Conservation (phyloP, 179 eudicot species). For the Pouteria campechiana region DNA sequence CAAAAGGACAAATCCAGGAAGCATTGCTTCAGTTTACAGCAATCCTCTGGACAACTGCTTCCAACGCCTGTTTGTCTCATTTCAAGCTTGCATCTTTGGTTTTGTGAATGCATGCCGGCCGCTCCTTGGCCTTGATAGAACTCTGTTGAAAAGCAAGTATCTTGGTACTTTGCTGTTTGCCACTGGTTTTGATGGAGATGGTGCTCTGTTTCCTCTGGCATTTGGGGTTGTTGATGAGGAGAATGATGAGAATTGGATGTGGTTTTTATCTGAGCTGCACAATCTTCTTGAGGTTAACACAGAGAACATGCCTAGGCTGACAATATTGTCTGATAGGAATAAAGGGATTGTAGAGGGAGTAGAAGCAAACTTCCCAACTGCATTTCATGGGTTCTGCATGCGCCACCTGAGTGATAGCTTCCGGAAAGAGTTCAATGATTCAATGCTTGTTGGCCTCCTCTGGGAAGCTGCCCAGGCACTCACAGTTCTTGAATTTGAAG, state of each 20-base stretch:
- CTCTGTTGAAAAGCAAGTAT: slow-evolving; percentile 72
- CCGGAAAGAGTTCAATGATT: slow-evolving; percentile 72
- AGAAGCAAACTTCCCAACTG: slow-evolving; percentile 73
- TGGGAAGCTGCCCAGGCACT: slow-evolving; percentile 91
- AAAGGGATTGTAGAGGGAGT: slow-evolving; percentile 69
- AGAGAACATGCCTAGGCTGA: slow-evolving; percentile 88
- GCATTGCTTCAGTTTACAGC: slow-evolving; percentile 77
- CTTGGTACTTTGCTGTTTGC: slow-evolving; percentile 74
- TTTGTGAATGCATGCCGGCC: slow-evolving; percentile 85
- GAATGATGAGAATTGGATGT: slow-evolving; percentile 88
- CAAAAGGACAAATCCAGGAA: slow-evolving; percentile 74
- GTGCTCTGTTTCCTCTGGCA: slow-evolving; percentile 72
- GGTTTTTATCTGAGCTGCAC: slow-evolving; percentile 85
- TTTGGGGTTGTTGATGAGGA: slow-evolving; percentile 78
- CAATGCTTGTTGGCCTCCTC: slow-evolving; percentile 70
- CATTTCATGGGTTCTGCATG: slow-evolving; percentile 83
- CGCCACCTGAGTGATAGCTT: slow-evolving; percentile 75
- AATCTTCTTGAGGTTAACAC: slow-evolving; percentile 71
- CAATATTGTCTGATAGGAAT: slow-evolving; percentile 73
- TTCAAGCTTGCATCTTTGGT: slow-evolving; percentile 74
- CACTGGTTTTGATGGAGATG: slow-evolving; percentile 81
- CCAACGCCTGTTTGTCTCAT: slow-evolving; percentile 81
- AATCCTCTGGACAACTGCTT: slow-evolving; percentile 64
- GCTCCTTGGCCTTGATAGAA: slow-evolving; percentile 69
- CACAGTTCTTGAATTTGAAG: slow-evolving; percentile 60